Base-by-base conservation (phyloP, 768 basidiomycete species). In the Pholiota conissans region DNA sequence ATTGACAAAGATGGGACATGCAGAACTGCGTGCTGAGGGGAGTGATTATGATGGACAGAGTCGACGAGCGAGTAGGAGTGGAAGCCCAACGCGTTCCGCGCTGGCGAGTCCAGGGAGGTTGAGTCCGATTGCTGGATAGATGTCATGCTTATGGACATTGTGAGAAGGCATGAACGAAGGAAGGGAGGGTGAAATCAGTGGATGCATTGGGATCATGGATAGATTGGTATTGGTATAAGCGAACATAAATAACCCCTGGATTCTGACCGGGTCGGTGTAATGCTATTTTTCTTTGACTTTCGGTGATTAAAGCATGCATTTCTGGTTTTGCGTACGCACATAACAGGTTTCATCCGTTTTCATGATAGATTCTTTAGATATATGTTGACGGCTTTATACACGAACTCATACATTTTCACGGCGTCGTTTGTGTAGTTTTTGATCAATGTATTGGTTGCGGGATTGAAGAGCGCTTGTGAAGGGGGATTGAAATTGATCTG, bases 1-100 rank as follows among this genome's bases (percentile, higher is more conserved):
- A 74, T 74, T 98, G 39, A 84, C 83, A 57, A 93, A 89, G 78
- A 96, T 97, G 83, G 95, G 96, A 0, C 82, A 79, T 63, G 75
- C 80, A 26, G 87, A 89, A 67, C 79, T 91, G 50, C 81, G 81
- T 61, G 87, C 87, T 0, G 84, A 87, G 62, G 87, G 82, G 3
- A 80, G 79, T 55, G 80, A 81, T 57, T 82, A 79, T 56, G 81
- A 83, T 60, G 74, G 71, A 28, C 65, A 65, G 46, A 76, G 75
- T 49, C 58, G 66, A 18, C 61, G 65, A 5, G 70, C 56, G 6
- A 79, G 78, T 61, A 61, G 74, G 42, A 62, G 62, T 14, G 62
- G 51, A n/a, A 63, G 62, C 51, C 59, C 54, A 7, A 45, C 42
- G 42, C 42, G 42, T 13, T 6, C 6, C 30, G 13, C 30, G n/a